phyloP scores from a whole-genome alignment of 176 grass and related monocot genomes.

The Lolium multiflorum region DNA sequence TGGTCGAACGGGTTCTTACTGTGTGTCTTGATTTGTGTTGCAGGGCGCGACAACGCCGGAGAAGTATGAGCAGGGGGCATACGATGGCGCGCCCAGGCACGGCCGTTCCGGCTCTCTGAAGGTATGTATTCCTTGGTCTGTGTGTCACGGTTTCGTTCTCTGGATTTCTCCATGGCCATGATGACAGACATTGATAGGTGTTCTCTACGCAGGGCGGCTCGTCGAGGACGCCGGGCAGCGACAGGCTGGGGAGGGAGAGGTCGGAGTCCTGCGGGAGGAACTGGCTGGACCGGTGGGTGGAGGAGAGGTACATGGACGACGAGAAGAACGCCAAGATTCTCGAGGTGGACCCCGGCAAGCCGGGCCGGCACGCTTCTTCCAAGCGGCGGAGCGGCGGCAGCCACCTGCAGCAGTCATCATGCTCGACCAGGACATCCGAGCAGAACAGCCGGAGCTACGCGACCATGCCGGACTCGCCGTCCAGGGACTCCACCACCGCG shows the following conservation, averaged over 20 bases:
- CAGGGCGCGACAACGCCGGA: constrained; percentile 72
- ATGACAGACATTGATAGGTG: background rate
- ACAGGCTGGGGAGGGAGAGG: constrained; percentile 64
- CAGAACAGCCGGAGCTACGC: constrained; percentile 73
- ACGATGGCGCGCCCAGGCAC: constrained; percentile 43
- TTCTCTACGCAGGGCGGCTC: constrained; percentile 54
- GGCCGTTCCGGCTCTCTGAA: constrained; percentile 63
- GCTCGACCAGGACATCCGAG: constrained; percentile 61
- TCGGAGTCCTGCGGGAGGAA: constrained; percentile 76
- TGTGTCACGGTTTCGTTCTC: background rate
- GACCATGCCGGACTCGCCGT: constrained; percentile 68
- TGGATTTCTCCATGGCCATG: background rate
- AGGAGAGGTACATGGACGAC: constrained; percentile 85
- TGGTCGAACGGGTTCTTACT: background rate
- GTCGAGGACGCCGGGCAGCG: constrained; percentile 40
- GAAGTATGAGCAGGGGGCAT: constrained; percentile 62
- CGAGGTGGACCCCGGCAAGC: constrained; percentile 91
- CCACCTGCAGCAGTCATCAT: constrained; percentile 62
- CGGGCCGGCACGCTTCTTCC: constrained; percentile 49
- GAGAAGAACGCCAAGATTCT: constrained; percentile 94
- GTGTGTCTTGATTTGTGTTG: background rate
- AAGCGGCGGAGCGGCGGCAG: constrained; percentile 35
- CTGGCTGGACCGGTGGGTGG: constrained; percentile 91
- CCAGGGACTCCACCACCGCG: constrained; percentile 66
- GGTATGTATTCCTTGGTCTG: constrained; percentile 19